A percentile compares a stretch with the other conserved stretches of the same genome.
Conservation (phyloP, 1,284 basidiomycete genomes). For the Puccinia coronata region DNA sequence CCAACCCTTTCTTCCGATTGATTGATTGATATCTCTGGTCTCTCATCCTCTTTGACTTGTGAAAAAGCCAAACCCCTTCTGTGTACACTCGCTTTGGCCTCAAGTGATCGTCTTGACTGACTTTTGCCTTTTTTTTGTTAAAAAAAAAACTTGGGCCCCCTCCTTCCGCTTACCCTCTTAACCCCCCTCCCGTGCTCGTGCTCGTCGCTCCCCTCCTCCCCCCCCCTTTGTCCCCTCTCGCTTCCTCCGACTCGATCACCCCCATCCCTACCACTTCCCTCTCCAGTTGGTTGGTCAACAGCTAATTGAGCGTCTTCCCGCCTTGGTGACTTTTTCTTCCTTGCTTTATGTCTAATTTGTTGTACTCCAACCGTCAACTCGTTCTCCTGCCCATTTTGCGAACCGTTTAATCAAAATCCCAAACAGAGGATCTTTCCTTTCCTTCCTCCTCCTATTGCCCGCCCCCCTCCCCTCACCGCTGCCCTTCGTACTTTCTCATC, state of each 20-base stretch:
- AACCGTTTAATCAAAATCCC: constrained; percentile 40
- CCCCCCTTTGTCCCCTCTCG: constrained; percentile 26
- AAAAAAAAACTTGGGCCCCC: constrained; percentile 15
- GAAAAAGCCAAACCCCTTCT: constrained; percentile 40
- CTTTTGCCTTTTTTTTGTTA: constrained; percentile 41
- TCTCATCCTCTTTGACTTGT: constrained; percentile 50
- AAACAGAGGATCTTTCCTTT: constrained; percentile 31
- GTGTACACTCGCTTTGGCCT: constrained; percentile 40
- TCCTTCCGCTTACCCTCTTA: not conserved
- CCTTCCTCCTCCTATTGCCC: not conserved
- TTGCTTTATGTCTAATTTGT: constrained; percentile 36
- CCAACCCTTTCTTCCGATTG: constrained; percentile 49
- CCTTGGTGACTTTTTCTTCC: constrained; percentile 35
- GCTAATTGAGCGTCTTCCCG: constrained; percentile 34
- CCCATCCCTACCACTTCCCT: constrained; percentile 25
- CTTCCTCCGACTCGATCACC: constrained; percentile 51
- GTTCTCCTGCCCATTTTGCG: constrained; percentile 28
- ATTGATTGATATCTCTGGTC: constrained; percentile 44
- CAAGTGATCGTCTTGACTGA: constrained; percentile 34
- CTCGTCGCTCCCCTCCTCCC: constrained; percentile 27
- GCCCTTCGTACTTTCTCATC: constrained; percentile 15
- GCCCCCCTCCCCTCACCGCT: not conserved
- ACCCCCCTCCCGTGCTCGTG: constrained; percentile 21
- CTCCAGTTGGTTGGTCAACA: constrained; percentile 59
- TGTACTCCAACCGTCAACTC: constrained; percentile 38